phyloP scores from a whole-genome alignment of 257 asterid species.

The Buddleja alternifolia region DNA sequence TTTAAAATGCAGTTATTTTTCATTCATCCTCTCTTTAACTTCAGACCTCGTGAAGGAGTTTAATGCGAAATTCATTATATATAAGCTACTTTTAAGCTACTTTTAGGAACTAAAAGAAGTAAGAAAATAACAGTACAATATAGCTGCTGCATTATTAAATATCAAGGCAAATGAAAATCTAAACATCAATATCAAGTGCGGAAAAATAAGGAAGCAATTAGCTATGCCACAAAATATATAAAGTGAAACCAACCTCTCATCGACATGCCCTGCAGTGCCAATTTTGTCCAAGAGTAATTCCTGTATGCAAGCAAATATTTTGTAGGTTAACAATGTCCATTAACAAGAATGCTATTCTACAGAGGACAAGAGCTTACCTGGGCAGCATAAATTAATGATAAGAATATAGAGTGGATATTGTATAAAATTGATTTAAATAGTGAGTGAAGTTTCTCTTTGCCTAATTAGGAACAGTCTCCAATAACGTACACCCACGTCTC shows the following conservation, averaged over 20 bases:
- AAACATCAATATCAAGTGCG: not conserved
- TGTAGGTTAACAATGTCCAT: not conserved
- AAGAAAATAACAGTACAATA: not conserved
- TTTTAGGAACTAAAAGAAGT: slow-evolving; percentile 20
- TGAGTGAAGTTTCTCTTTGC: too few relatives aligned
- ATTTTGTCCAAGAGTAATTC: slow-evolving; percentile 71
- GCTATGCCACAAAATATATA: not conserved
- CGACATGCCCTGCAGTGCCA: slow-evolving; percentile 50
- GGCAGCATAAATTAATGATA: too few relatives aligned
- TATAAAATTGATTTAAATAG: too few relatives aligned
- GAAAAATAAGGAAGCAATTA: slow-evolving; percentile 11
- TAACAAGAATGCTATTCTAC: not conserved
- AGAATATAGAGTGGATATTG: too few relatives aligned
- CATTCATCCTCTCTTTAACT: slow-evolving; percentile 13
- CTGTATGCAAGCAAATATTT: slow-evolving; percentile 41
- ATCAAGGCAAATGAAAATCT: slow-evolving; percentile 5
- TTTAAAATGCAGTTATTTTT: slow-evolving; percentile 7
- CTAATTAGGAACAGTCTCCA: too few relatives aligned
- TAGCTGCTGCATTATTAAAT: not conserved
- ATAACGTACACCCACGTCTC: too few relatives aligned
- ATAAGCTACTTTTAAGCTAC: not conserved
- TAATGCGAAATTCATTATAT: not conserved
- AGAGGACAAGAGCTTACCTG: too few relatives aligned
- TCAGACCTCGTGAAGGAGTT: slow-evolving; percentile 22
- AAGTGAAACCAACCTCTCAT: slow-evolving; percentile 55